Base-by-base conservation (phyloP, 306 rosid species). In the Mucuna pruriens region DNA sequence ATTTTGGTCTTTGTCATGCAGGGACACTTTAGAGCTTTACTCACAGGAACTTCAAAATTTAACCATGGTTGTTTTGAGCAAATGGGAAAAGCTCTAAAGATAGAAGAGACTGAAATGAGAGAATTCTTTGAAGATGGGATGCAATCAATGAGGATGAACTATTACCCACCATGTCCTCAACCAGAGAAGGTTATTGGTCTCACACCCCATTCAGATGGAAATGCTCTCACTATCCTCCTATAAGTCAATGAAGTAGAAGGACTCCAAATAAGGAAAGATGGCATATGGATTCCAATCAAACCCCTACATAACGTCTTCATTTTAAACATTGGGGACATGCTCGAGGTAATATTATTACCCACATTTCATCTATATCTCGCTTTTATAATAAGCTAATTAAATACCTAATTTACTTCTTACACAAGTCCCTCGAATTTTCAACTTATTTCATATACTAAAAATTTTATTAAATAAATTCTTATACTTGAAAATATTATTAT, bases 161-260 rank as follows among this genome's bases (percentile, higher is more conserved):
- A 89, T 63, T 89, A 86, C 54, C 88, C 92, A 29, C 84, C 88
- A 45, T 86, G 90, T 54, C 85, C 88, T 49, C 42, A 84, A 34
- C 84, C 90, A 10, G 79, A 89, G 4, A 71, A 82, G 52, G 90
- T 74, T 5, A 82, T 82, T 38, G 90, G 89, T 1, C 78, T 89
- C 38, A 80, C 75, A n/a, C 87, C 92, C 20, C 90, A 89, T 75
- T 86, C 90, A 1, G 92, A 89, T 83, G 63, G 71, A 12, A 15
- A 0, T 10, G 87, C 26, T 11, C 78, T 89, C 33, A 89, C 90
- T 12, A 73, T 89, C 5, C 84, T 89, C 11, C 9, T 84, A 3
- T 89, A 89, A 66, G 26, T 72, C 31, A 85, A 17, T 68, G 84
- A 87, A 23, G 84, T 78, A 0, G 81, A 84, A 62, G 92, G 92